These are phyloP conservation scores for Thielaviopsis ethacetica DNA, from an alignment of 2,329 filamentous ascomycete genomes.

Conservation along the genomic window DNA sequence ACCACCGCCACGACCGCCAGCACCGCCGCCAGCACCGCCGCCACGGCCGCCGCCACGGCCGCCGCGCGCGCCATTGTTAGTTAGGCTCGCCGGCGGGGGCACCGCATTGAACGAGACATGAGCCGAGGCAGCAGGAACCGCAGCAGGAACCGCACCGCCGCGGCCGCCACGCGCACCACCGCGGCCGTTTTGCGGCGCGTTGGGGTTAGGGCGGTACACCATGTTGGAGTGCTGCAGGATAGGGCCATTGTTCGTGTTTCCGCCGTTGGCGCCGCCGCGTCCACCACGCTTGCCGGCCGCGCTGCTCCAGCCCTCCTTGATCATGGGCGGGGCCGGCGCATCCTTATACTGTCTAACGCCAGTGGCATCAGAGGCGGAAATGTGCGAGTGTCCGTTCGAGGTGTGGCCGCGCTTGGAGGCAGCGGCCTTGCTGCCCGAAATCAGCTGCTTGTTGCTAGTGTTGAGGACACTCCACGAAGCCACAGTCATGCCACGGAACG, in stretches of 20 bases:
- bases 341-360: slow-evolving; percentile 47
- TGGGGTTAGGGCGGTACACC: slow-evolving; percentile 11
- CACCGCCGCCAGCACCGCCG: slow-evolving; percentile 22
- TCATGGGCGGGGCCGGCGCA: slow-evolving; percentile 35
- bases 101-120: slow-evolving; percentile 34
- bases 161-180: slow-evolving; percentile 14
- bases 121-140: slow-evolving; percentile 13
- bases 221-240: slow-evolving; percentile 7
- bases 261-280: slow-evolving; percentile 15
- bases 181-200: slow-evolving; percentile 10
- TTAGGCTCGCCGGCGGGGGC: slow-evolving; percentile 38
- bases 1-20: slow-evolving; percentile 22
- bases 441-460: slow-evolving; percentile 63
- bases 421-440: slow-evolving; percentile 47
- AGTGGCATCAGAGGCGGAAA: slow-evolving; percentile 37
- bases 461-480: slow-evolving; percentile 80
- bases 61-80: slow-evolving; percentile 26
- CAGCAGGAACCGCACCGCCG: slow-evolving; percentile 12
- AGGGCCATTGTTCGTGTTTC: slow-evolving; percentile 6
- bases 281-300: slow-evolving; percentile 6
- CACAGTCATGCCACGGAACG: slow-evolving; percentile 89
- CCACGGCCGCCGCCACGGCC: slow-evolving; percentile 23
- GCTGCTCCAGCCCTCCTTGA: slow-evolving; percentile 38
- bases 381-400: slow-evolving; percentile 30
- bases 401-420: slow-evolving; percentile 14